A percentile compares a stretch with the other conserved stretches of the same genome.
These are phyloP conservation scores for Paxillus involutus DNA, from an alignment of 768 basidiomycete genomes.

Conservation along the genomic window DNA sequence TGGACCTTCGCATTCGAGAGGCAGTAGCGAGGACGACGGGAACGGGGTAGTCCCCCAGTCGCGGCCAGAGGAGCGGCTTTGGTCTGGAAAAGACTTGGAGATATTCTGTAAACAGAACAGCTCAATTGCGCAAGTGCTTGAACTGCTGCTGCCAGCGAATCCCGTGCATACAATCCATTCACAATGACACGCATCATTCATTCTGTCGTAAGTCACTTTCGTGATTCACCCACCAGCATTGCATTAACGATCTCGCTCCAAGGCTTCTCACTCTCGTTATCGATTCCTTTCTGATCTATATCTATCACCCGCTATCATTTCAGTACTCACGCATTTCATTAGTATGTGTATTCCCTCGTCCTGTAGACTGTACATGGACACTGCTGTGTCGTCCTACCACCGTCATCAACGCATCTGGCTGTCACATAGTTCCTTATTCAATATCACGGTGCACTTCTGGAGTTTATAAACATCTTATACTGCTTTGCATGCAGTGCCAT, in stretches of 20 bases:
- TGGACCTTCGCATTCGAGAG: constrained; percentile 23
- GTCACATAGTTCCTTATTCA: constrained; percentile 6
- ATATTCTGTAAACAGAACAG: constrained; percentile 89
- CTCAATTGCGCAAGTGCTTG: constrained; percentile 72
- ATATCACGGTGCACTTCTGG: constrained; percentile 20
- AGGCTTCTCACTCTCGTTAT: constrained; percentile 23
- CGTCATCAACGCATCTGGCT: constrained; percentile 23
- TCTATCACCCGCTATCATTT: constrained; percentile 25
- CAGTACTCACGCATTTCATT: constrained; percentile 26
- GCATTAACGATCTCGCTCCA: constrained; percentile 10
- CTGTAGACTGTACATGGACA: constrained; percentile 24
- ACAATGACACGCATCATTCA: constrained; percentile 13
- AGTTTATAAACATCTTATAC: not conserved
- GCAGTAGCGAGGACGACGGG: constrained; percentile 32
- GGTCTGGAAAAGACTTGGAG: constrained; percentile 84
- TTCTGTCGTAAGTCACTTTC: constrained; percentile 21
- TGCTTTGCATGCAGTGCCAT: not conserved
- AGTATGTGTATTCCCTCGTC: constrained; percentile 30
- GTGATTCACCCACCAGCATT: not conserved
- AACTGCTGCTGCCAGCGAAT: constrained; percentile 54
- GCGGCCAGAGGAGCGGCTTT: constrained; percentile 49
- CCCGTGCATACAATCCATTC: constrained; percentile 37
- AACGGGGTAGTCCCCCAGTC: constrained; percentile 31
- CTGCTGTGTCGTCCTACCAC: constrained; percentile 24
- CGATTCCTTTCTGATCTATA: constrained; percentile 20